These are phyloP conservation scores for Xylariaceae sp. DNA, from an alignment of 2,329 filamentous ascomycete genomes.

Conservation along the genomic window DNA sequence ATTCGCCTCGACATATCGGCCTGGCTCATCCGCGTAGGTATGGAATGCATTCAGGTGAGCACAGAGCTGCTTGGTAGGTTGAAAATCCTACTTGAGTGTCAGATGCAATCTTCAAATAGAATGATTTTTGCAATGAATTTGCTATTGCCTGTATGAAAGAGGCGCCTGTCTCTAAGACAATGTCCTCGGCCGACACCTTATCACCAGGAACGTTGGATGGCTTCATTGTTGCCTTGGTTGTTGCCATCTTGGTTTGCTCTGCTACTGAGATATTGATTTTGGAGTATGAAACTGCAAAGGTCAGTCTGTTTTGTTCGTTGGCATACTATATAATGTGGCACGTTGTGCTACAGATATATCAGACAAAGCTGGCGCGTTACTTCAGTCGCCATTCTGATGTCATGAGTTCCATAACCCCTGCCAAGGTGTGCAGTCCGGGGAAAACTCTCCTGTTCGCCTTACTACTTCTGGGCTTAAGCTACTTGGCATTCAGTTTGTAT, in stretches of 20 bases:
- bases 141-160: slow-evolving; percentile 59
- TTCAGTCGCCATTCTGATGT: slow-evolving; percentile 19
- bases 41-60: slow-evolving; percentile 89
- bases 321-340: not conserved
- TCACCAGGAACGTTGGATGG: slow-evolving; percentile 50
- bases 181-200: slow-evolving; percentile 60
- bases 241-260: slow-evolving; percentile 10
- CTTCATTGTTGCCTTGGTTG: slow-evolving; percentile 22
- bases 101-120: not conserved
- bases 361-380: not conserved
- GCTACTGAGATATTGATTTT: not conserved
- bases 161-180: slow-evolving; percentile 66
- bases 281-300: not conserved
- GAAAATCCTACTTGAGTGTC: slow-evolving; percentile 59
- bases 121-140: not conserved
- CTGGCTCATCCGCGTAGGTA: slow-evolving; percentile 75
- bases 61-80: slow-evolving; percentile 75
- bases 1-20: slow-evolving; percentile 75
- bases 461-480: too few species aligned
- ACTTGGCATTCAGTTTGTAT: too few species aligned
- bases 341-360: not conserved
- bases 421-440: too few species aligned
- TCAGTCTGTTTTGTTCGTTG: not conserved
- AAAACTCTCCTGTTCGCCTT: too few species aligned
- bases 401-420: too few species aligned